Base-by-base conservation (phyloP, 371 early-diverging fungal species). In the Entomophthora muscae region DNA sequence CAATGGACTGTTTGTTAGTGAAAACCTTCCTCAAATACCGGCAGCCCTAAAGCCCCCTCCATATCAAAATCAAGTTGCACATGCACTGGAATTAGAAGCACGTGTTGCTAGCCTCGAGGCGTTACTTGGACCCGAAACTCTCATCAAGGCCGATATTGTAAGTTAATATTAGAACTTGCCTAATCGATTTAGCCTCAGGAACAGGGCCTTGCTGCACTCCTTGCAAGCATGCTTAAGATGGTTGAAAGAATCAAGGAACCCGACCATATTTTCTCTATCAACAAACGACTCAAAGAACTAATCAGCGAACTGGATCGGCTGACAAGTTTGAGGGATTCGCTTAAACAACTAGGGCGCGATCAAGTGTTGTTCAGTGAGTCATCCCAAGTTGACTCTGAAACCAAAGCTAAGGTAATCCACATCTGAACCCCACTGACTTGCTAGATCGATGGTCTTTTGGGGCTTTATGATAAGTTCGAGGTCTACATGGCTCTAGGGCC, bases 51-150 rank as follows among this genome's bases (percentile, higher is more conserved):
- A 42, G 17, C 42, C 42, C 10, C 5, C 42, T 10, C 42, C 42
- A 5, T 42, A 42, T 17, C 42, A 5, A 17, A 42, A 17, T 31
- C 23, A 61, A 24, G 61, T 61, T 26, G 42, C 23, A 7, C 61
- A 61, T 5, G 61, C 61, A 5, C 42, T 61, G 17, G 61, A 61
- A 5, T 26, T 61, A 10, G 61, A 61, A 51, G 61, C 61, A 12
- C 31, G 61, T 12, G 61, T 61, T 10, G 42, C 61, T 17, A 61
- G 61, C 61, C 30, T 61, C 13, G 61, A 61, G 42, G 61, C 7
- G 27, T 24, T 61, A 12, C 42, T 61, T 12, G 61, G 61, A 5
- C 61, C 61, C 13, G 61, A 61, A 51, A 61, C 61, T 3, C 42
- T 61, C 21, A 26, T 30, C 26, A 61, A 61, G 30, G 61, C 61